A percentile compares a stretch with the other conserved stretches of the same genome.
Conservation (phyloP, 2,329 filamentous ascomycete genomes). For the Neonectria faginata region DNA sequence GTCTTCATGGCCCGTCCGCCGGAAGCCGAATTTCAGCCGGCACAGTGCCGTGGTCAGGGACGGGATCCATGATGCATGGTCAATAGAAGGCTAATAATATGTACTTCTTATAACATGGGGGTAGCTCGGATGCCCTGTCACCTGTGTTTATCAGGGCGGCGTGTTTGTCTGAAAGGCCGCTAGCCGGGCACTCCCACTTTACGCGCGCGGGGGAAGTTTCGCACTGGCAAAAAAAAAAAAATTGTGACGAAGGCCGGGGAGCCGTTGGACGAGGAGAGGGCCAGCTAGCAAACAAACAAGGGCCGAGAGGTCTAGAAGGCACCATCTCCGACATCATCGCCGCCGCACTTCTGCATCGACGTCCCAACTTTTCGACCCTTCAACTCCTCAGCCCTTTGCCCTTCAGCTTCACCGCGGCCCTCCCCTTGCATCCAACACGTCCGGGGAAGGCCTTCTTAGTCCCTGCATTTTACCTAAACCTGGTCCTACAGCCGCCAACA, state of each 20-base stretch:
- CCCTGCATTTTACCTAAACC: not conserved
- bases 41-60: slow-evolving; percentile 3
- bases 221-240: slow-evolving; percentile 45
- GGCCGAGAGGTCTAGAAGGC: slow-evolving; percentile 18
- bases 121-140: slow-evolving; percentile 9
- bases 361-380: not conserved
- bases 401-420: not conserved
- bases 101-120: not conserved
- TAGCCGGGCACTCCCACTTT: slow-evolving; percentile 31
- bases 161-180: slow-evolving; percentile 12
- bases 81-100: too few relatives aligned
- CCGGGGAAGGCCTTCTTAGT: not conserved
- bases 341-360: slow-evolving; percentile 24
- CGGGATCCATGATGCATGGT: too few relatives aligned
- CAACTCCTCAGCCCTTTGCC: not conserved
- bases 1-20: slow-evolving; percentile 6
- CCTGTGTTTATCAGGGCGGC: slow-evolving; percentile 12
- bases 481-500: slow-evolving; percentile 3
- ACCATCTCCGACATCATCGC: slow-evolving; percentile 33
- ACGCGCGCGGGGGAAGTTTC: slow-evolving; percentile 43
- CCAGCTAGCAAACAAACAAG: slow-evolving; percentile 20
- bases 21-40: slow-evolving; percentile 43
- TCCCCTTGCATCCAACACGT: slow-evolving; percentile 5
- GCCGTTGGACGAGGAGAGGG: slow-evolving; percentile 41
- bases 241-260: slow-evolving; percentile 48